phyloP scores from a whole-genome alignment of 1,284 basidiomycete genomes.

The Exobasidium rhododendri region DNA sequence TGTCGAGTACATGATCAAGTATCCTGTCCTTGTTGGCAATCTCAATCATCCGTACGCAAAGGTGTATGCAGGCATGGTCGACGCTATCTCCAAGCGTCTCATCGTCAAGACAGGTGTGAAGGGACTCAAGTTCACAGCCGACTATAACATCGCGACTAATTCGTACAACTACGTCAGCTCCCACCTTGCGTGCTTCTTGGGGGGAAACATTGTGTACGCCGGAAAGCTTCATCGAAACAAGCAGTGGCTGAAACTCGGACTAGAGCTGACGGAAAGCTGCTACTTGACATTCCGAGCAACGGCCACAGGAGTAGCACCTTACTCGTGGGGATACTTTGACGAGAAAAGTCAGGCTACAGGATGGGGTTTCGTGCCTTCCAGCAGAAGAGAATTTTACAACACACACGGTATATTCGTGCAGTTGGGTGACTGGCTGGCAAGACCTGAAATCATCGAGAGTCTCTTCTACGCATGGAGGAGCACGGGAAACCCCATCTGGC shows the following conservation, averaged over 20 bases:
- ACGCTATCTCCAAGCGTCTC: neutral
- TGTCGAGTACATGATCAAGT: conserved; percentile 44
- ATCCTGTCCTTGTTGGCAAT: conserved; percentile 29
- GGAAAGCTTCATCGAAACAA: conserved; percentile 27
- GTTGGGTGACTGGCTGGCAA: neutral
- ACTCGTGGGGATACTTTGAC: conserved; percentile 8
- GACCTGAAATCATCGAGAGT: conserved; percentile 38
- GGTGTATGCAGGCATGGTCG: neutral
- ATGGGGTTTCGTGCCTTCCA: conserved; percentile 6
- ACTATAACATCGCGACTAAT: conserved; percentile 30
- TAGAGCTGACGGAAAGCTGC: conserved; percentile 28
- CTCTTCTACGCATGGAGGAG: conserved; percentile 36
- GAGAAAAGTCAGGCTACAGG: neutral
- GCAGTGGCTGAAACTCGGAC: conserved; percentile 30
- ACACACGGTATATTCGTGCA: conserved; percentile 13
- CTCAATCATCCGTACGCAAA: neutral
- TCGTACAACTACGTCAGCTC: conserved; percentile 32
- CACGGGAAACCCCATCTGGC: conserved; percentile 58
- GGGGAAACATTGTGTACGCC: conserved; percentile 43
- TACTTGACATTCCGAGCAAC: neutral
- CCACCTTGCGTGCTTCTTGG: conserved; percentile 44
- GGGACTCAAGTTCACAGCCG: conserved; percentile 23
- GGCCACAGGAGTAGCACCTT: conserved; percentile 2
- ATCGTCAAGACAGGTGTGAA: conserved; percentile 35
- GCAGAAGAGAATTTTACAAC: conserved; percentile 5